Evolutionary conservation across 75 land plant genomes (phyloP).

Genomic region (Cunninghamia lanceolata): DNA sequence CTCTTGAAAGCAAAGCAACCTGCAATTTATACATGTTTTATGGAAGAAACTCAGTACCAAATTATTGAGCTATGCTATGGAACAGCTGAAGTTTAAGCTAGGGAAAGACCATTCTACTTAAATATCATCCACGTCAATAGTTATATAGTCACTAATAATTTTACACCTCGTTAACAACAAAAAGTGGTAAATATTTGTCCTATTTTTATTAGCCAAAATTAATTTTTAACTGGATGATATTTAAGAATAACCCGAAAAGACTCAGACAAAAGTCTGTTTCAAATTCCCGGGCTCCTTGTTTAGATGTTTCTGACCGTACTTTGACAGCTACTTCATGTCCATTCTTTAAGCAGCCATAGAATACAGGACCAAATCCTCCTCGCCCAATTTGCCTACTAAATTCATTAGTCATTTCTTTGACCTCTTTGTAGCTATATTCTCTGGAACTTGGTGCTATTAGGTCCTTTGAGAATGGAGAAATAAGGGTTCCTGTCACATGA

Average conservation of each 20-base stretch:
- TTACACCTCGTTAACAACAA: too few species aligned
- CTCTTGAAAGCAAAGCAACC: conserved; percentile 33
- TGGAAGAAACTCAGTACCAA: too few species aligned
- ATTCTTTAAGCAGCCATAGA: conserved; percentile 28
- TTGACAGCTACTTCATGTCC: conserved; percentile 41
- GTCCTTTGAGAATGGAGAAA: not conserved
- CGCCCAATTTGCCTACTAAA: conserved; percentile 31
- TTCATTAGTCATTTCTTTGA: conserved; percentile 28
- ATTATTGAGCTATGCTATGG: too few species aligned
- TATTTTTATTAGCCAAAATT: too few species aligned
- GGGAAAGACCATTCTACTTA: too few species aligned
- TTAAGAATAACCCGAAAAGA: too few species aligned
- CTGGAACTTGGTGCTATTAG: conserved; percentile 1
- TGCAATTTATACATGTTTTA: conserved; percentile 4
- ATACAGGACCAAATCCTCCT: conserved; percentile 55
- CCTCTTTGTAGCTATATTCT: conserved; percentile 16
- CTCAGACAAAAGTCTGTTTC: conserved; percentile 17
- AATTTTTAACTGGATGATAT: too few species aligned
- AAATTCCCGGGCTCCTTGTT: conserved; percentile 32
- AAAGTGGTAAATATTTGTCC: too few species aligned
- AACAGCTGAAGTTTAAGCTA: not conserved
- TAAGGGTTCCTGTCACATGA: not conserved
- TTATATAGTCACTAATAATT: too few species aligned
- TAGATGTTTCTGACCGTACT: conserved; percentile 25
- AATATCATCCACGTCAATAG: too few species aligned